Evolutionary conservation across 345 rosid species (phyloP), one percentile per base, ranked within the genome.

Genomic region (Kandelia obovata): DNA sequence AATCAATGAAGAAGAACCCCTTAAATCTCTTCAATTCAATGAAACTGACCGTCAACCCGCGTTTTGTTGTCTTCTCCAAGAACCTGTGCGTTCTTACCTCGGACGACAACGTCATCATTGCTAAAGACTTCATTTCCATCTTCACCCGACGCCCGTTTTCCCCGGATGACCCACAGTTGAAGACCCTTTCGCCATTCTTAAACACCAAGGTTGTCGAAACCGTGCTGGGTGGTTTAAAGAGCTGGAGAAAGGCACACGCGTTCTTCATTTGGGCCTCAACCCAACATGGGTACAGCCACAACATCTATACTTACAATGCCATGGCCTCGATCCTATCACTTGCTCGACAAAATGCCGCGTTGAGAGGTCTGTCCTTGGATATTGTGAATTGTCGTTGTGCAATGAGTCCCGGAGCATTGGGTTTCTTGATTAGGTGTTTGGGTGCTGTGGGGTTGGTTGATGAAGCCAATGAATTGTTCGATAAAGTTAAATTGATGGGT

Each of bases 291-390:
- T 93, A 86, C 67, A 73, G 61, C 63, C 88, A 88, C 65, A 89
- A 82, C 55, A 73, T 86, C 20, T 89, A 93, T 62, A 76, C 90
- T 77, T 89, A 82, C 78, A 93, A 91, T 71, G 90, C 96, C 75
- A 88, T 93, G 96, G 96, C 97, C 0, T 82, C 80, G 21, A 78
- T 88, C 82, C 94, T 93, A 63, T 89, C 96, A 83, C 81, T 86
- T 85, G 97, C 90, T 93, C 97, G 98, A 89, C 93, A 86, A 75
- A 84, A 83, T 82, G 90, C 85, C 85, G 74, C 75, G 81, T 69
- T 93, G 81, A 88, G 70, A 74, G 65, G 15, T 66, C 78, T 93
- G 77, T 85, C 71, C 0, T 25, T 28, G 43, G 83, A 88, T 35
- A 77, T 86, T 67, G 51, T 88, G 17, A 72, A 39, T 74, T 86